These are phyloP conservation scores for Calocybe gangraenosa DNA, from an alignment of 768 basidiomycete genomes.

Conservation along the genomic window DNA sequence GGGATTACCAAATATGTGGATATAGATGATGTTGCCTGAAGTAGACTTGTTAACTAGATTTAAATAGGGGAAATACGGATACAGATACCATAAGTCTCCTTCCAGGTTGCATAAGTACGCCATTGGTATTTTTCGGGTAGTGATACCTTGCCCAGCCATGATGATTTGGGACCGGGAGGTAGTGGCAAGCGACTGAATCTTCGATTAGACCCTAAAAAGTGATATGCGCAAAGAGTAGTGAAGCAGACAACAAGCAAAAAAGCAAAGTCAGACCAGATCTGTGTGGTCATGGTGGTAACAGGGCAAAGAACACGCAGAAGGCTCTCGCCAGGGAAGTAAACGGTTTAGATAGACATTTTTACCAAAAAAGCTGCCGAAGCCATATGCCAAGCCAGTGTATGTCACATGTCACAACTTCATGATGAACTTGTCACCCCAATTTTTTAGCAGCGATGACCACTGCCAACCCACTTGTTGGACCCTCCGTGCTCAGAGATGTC, in stretches of 20 bases:
- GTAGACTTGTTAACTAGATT: conserved; percentile 2
- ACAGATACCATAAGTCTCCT: conserved; percentile 33
- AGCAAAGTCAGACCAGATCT: not conserved
- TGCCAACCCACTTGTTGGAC: conserved; percentile 51
- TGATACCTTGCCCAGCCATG: conserved; percentile 28
- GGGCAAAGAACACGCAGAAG: not conserved
- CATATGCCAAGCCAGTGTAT: no score
- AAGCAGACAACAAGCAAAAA: not conserved
- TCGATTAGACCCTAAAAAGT: conserved; percentile 2
- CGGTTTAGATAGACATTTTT: no score
- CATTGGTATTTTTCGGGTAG: conserved; percentile 37
- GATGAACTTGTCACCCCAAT: no score
- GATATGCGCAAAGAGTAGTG: conserved; percentile 15
- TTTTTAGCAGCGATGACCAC: conserved; percentile 29
- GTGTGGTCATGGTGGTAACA: conserved; percentile 1
- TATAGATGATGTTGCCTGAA: conserved; percentile 43
- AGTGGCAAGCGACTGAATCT: conserved; percentile 21
- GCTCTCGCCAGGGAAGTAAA: no score
- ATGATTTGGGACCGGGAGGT: conserved; percentile 39
- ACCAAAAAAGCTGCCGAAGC: no score
- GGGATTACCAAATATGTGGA: conserved; percentile 40
- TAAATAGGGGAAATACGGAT: not conserved
- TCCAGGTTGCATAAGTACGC: conserved; percentile 43
- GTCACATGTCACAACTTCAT: not conserved
- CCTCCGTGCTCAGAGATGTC: conserved; percentile 61